phyloP scores from a whole-genome alignment of 1,284 basidiomycete species.

The Ganoderma resinaceum region DNA sequence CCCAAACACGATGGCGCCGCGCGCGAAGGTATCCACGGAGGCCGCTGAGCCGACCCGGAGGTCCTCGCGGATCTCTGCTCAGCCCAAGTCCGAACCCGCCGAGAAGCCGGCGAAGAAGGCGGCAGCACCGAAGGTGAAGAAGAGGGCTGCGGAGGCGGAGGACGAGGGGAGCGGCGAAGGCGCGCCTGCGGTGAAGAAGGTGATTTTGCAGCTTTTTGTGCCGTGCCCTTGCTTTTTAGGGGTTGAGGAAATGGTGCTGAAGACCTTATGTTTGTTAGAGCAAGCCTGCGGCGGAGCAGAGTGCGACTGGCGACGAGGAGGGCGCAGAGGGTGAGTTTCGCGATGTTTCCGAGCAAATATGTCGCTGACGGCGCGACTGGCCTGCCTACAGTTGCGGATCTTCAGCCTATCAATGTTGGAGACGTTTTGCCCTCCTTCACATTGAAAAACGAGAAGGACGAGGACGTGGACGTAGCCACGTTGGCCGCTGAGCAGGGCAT shows the following conservation, averaged over 20 bases:
- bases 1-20: slow-evolving; percentile 28
- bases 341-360: neutral
- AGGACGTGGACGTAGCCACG: slow-evolving; percentile 70
- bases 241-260: neutral
- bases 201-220: slow-evolving; percentile 16
- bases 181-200: slow-evolving; percentile 40
- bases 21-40: slow-evolving; percentile 31
- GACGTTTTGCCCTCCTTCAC: slow-evolving; percentile 78
- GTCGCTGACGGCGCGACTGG: neutral
- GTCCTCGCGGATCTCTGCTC: slow-evolving; percentile 40
- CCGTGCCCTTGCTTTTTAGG: neutral
- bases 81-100: slow-evolving; percentile 37
- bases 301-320: slow-evolving; percentile 21
- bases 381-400: slow-evolving; percentile 7
- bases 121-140: slow-evolving; percentile 34
- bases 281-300: slow-evolving; percentile 33
- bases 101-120: slow-evolving; percentile 32
- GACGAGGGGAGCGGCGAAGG: slow-evolving; percentile 27
- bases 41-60: slow-evolving; percentile 34
- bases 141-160: slow-evolving; percentile 33
- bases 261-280: slow-evolving; percentile 19
- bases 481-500: slow-evolving; percentile 76
- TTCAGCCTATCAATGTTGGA: slow-evolving; percentile 67
- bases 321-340: slow-evolving; percentile 11
- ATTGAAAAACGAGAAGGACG: slow-evolving; percentile 81